Evolutionary conservation across 2,329 filamentous ascomycete species (phyloP), one percentile per base, ranked within the genome.

Genomic region (Aschersonia sp.): DNA sequence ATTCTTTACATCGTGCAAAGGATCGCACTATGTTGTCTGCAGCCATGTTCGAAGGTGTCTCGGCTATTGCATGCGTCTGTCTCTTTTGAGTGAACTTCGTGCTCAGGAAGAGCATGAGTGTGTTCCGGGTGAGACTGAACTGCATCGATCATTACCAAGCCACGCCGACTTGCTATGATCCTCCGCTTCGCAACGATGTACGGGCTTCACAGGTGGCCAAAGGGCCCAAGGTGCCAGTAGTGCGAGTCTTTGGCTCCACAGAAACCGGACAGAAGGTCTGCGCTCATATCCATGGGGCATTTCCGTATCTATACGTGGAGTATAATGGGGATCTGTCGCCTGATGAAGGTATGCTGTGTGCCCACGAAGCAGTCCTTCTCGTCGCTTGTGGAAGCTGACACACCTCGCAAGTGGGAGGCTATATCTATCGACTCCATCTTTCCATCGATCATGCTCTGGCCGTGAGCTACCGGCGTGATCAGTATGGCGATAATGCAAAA

Each of bases 221-320:
- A 50, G 76, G 78, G 35, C 82, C 85, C 8, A 83, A 80, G 53
- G 80, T 97, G 0, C 90, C 92, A 0, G 79, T 97, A 9, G 81
- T 98, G 50, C 80, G 92, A 53, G 77, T 94, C 9, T 98, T 97
- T 65, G 92, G 92, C 1, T 82, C 88, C 4, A 95, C 90, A 1
- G 87, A 94, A 62, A 92, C 87, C 0, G 92, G 92, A 0, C 89
- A 97, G 66, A 95, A 94, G 60, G 87, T 95, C 12, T 95, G 92
- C 67, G 87, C 87, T 32, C 92, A 98, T 67, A 79, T 98, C 48
- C 92, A 97, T 64, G 92, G 94, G 50, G 88, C 87, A 29, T 89
- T 98, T 57, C 92, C 92, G 1, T 98, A 98, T 60, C 70, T 97
- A n/a, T 97, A 88, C 61, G 72, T 98, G 48, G 83, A 90, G 62